Conservation (phyloP, 192 early-diverging fungal species). For the Coemansia sp. region DNA sequence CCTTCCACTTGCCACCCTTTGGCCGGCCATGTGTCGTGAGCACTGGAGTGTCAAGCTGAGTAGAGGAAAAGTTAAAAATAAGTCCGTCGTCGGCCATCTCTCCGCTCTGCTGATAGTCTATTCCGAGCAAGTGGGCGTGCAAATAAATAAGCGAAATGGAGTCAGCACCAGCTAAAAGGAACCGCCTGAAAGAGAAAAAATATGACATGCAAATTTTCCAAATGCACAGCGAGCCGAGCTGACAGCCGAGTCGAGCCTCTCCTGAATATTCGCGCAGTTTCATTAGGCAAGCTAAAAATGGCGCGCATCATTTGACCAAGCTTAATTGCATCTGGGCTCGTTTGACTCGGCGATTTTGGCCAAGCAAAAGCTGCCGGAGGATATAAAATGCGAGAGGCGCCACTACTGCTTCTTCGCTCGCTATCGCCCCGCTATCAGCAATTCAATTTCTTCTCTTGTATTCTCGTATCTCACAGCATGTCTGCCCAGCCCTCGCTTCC, state of each 20-base stretch:
- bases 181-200: not conserved
- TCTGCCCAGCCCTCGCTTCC: conserved; percentile 54
- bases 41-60: conserved; percentile 10
- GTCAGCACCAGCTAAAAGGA: not conserved
- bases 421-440: not conserved
- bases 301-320: not conserved
- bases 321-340: not conserved
- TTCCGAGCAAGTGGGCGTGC: not conserved
- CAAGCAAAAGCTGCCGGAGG: not conserved
- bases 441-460: not conserved
- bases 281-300: not conserved
- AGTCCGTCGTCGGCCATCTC: conserved; percentile 67
- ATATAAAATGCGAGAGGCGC: not conserved
- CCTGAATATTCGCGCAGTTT: not conserved
- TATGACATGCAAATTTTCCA: not conserved
- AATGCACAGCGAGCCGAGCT: not conserved
- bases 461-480: conserved; percentile 11
- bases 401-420: not conserved
- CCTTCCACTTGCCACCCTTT: conserved; percentile 52
- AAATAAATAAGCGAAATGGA: not conserved
- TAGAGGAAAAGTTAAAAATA: conserved; percentile 60
- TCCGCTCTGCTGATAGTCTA: not conserved
- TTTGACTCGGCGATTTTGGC: conserved; percentile 1
- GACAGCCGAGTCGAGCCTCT: not conserved
- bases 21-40: conserved; percentile 13